Conservation (phyloP, 139 green algal genomes). For the Deuterostichococcus epilithicus region DNA sequence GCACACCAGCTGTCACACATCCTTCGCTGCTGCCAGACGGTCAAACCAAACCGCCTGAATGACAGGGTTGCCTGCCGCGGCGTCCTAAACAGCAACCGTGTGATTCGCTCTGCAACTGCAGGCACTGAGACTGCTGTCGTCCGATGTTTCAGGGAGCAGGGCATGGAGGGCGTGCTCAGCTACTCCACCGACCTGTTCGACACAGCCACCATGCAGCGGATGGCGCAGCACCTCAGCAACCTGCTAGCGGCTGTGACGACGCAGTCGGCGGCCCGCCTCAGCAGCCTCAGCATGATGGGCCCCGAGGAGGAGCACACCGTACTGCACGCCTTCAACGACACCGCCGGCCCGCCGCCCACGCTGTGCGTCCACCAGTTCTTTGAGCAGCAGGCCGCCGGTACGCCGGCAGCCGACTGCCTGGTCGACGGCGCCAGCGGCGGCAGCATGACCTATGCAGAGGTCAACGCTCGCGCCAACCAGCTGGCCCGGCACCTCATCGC, state of each 20-base stretch:
- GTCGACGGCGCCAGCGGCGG: background rate
- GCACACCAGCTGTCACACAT: no score
- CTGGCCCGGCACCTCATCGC: slow-evolving; percentile 24
- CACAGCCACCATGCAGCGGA: background rate
- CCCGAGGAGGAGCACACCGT: background rate
- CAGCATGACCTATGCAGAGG: slow-evolving; percentile 13
- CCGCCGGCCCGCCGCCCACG: background rate
- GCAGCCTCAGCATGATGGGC: background rate
- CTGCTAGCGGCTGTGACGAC: background rate
- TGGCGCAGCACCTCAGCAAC: background rate
- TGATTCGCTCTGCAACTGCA: no score
- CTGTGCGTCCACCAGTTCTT: slow-evolving; percentile 22
- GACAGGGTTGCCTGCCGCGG: no score
- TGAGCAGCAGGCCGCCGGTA: slow-evolving; percentile 10
- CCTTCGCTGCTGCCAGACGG: no score
- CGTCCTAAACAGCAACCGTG: no score
- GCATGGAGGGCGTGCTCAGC: no score
- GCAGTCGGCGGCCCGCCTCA: background rate
- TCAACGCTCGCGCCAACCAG: slow-evolving; percentile 26
- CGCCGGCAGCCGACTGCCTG: slow-evolving; percentile 19
- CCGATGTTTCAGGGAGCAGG: no score
- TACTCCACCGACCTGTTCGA: background rate
- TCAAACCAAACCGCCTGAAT: no score
- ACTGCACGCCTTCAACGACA: slow-evolving; percentile 4
- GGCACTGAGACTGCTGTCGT: no score